Evolutionary conservation across 2,329 filamentous ascomycete species (phyloP).

Genomic region (Fusarium mexicanum): DNA sequence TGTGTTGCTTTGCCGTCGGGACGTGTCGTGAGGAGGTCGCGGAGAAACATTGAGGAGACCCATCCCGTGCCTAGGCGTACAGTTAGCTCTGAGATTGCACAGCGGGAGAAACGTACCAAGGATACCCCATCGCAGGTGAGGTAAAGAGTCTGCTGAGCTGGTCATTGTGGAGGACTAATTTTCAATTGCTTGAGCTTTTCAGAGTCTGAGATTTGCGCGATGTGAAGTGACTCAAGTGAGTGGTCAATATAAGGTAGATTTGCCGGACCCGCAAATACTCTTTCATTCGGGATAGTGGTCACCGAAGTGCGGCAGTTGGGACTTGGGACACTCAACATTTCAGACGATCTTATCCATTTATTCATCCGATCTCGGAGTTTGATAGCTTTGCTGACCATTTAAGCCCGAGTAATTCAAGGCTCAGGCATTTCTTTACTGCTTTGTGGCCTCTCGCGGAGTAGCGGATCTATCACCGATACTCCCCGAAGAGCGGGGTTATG

Average conservation of each 20-base stretch:
- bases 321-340: accelerated
- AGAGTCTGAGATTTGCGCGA: neutral
- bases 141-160: neutral
- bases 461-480: neutral
- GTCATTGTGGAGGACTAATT: neutral
- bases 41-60: conserved; percentile 24
- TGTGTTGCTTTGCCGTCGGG: conserved; percentile 7
- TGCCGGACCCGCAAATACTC: neutral
- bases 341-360: accelerated
- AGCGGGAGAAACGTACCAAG: neutral
- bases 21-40: conserved; percentile 1
- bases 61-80: conserved; percentile 8
- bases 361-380: no score
- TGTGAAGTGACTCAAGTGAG: neutral
- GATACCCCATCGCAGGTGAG: conserved; percentile 18
- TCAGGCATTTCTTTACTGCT: neutral
- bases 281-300: neutral
- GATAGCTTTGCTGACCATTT: no score
- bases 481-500: neutral
- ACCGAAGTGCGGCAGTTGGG: neutral
- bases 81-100: neutral
- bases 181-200: accelerated
- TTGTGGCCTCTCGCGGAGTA: neutral
- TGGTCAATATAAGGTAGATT: neutral
- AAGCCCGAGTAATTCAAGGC: neutral